Evolutionary conservation across 164 flowering plant species (phyloP).

Genomic region (Berberis vulgaris): DNA sequence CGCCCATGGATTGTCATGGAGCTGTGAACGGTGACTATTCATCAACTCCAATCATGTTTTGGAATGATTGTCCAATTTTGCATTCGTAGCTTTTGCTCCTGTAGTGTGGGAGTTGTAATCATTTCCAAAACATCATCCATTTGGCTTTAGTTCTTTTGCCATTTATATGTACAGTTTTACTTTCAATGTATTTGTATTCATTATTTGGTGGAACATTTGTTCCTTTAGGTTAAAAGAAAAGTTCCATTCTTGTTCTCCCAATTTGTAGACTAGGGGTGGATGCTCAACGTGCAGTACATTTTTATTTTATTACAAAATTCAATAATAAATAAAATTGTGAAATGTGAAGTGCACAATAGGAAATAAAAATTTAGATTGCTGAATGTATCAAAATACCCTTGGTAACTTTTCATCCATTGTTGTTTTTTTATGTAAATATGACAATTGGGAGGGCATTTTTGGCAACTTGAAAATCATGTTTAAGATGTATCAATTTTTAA

Average conservation of each 20-base stretch:
- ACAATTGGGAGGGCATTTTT: no score
- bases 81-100: constrained; percentile 22
- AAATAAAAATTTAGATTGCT: no score
- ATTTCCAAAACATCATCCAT: constrained; percentile 30
- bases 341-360: no score
- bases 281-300: no score
- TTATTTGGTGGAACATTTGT: constrained; percentile 22
- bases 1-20: no score
- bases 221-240: constrained; percentile 6
- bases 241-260: background rate
- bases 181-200: constrained; percentile 34
- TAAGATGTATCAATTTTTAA: no score
- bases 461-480: no score
- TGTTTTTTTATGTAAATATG: no score
- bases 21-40: background rate
- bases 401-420: no score
- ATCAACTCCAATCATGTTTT: constrained; percentile 22
- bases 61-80: constrained; percentile 37
- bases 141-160: constrained; percentile 6
- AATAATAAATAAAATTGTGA: no score
- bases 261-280: background rate
- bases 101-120: constrained; percentile 31
- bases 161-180: constrained; percentile 47
- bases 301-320: no score
- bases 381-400: no score